Evolutionary conservation across 2,329 filamentous ascomycete genomes (phyloP).

Genomic region (Raffaelea ambrosiae): DNA sequence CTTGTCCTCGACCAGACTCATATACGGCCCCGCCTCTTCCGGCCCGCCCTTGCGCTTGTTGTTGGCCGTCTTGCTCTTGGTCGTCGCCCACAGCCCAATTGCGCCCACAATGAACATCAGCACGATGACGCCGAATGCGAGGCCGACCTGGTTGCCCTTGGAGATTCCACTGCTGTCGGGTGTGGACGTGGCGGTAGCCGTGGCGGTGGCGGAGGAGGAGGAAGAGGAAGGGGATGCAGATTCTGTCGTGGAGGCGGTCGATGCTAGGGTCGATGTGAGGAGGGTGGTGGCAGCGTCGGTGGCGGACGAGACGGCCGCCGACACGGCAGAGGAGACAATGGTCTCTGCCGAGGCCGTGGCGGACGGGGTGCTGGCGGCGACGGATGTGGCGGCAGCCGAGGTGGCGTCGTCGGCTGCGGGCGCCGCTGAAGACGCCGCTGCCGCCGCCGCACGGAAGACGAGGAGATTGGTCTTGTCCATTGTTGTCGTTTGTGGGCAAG

Average conservation of each 20-base stretch:
- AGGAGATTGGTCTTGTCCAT: too few species aligned
- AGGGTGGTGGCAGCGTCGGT: background rate
- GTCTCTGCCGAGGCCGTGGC: too few species aligned
- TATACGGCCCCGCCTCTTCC: background rate
- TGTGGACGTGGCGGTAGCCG: background rate
- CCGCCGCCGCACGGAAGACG: too few species aligned
- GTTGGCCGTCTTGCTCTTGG: background rate
- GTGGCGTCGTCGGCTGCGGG: too few species aligned
- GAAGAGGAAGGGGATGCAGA: background rate
- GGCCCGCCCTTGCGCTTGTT: background rate
- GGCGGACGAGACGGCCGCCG: background rate
- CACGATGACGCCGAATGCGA: slow-evolving; percentile 8
- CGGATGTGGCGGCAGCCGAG: too few species aligned
- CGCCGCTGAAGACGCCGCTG: too few species aligned
- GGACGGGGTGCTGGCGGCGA: too few species aligned
- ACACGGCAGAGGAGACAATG: background rate
- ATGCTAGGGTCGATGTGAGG: background rate
- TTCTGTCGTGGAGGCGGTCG: background rate
- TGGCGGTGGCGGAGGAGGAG: background rate
- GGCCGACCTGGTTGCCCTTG: slow-evolving; percentile 3
- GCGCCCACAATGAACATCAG: slow-evolving; percentile 5
- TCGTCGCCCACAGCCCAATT: slow-evolving; percentile 11
- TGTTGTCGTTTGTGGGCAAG: too few species aligned
- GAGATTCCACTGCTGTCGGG: background rate
- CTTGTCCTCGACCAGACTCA: background rate